Base-by-base conservation (phyloP, 352 stramenopile species). In the Phytophthora melonis region DNA sequence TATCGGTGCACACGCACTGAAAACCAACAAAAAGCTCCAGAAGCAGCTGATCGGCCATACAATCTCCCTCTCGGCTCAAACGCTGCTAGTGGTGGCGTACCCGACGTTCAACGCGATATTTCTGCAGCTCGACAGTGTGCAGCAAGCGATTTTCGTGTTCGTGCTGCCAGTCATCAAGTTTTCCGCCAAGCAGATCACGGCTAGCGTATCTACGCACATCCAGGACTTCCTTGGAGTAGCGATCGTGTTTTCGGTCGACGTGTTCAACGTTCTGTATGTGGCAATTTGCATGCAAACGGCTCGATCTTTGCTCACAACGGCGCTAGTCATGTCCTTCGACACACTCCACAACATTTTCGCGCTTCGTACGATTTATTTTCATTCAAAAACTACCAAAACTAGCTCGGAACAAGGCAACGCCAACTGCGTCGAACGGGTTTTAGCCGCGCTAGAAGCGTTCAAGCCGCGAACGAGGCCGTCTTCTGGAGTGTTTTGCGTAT, bases 251-350 rank as follows among this genome's bases (percentile, higher is more conserved):
- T 71, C 66, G 0, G 72, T 83, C 6, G 75, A 83, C 41, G 39
- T 80, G 4, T 83, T 81, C 58, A 79, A 81, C 47, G 78, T 78
- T 25, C 13, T 86, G 3, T 82, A 80, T 19, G 61, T 78, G 7
- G 70, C 67, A 1, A 78, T 71, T 16, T 83, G 71, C 55, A 80
- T 83, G 78, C 75, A 81, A n/a, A 78, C 63, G 11, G 57, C 75
- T 4, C 61, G 54, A 0, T 80, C 72, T 23, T 32, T 53, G 1
- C 60, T 74, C n/a, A 72, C 70, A 1, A 80, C 65, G 10, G 18
- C 58, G 9, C 8, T 75, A 7, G 23, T 80, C 0, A 74, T 74
- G 53, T 54, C 54, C 0, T 49, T 47, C 1, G 68, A 80, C 43
- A 43, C 58, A 9, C 27, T 64, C 23, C 66, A 75, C 19, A 67